Evolutionary conservation across 2,329 filamentous ascomycete genomes (phyloP).

Genomic region (Colletotrichum abscissum): DNA sequence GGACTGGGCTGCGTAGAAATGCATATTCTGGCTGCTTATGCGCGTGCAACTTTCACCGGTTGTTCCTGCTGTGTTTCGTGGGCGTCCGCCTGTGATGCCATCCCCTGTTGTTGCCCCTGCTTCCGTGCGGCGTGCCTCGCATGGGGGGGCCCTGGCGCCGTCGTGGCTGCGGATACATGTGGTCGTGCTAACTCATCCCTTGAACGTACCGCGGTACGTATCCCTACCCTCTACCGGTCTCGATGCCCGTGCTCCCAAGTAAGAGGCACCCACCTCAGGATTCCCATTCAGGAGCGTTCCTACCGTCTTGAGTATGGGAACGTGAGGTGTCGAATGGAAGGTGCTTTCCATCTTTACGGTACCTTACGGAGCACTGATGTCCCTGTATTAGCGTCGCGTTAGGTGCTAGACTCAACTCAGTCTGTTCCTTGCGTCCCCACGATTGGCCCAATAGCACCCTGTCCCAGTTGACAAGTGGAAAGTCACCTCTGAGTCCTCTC

Average conservation of each 20-base stretch:
- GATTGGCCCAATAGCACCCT: conserved; percentile 18
- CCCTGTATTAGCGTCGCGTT: conserved; percentile 3
- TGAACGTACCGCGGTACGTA: background rate
- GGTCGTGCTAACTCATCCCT: conserved; percentile 19
- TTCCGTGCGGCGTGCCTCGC: conserved; percentile 4
- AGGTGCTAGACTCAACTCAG: conserved; percentile 21
- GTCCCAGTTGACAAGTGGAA: conserved; percentile 13
- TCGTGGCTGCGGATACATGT: conserved; percentile 19
- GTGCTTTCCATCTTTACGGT: background rate
- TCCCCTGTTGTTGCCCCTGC: conserved; percentile 15
- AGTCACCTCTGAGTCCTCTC: background rate
- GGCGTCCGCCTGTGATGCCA: background rate
- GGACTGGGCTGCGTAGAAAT: background rate
- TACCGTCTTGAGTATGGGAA: background rate
- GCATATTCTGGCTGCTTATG: background rate
- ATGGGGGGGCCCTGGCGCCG: conserved; percentile 23
- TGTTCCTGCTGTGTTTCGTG: background rate
- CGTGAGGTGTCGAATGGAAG: background rate
- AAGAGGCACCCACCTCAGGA: background rate
- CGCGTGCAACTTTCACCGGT: background rate
- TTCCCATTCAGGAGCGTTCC: background rate
- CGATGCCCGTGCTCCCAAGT: background rate
- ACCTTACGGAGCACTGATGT: conserved; percentile 1
- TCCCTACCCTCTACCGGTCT: background rate
- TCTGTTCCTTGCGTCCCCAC: conserved; percentile 23